Evolutionary conservation across 2,329 filamentous ascomycete genomes (phyloP), one percentile per base, ranked within the genome.

Genomic region (Dissoconium aciculare): DNA sequence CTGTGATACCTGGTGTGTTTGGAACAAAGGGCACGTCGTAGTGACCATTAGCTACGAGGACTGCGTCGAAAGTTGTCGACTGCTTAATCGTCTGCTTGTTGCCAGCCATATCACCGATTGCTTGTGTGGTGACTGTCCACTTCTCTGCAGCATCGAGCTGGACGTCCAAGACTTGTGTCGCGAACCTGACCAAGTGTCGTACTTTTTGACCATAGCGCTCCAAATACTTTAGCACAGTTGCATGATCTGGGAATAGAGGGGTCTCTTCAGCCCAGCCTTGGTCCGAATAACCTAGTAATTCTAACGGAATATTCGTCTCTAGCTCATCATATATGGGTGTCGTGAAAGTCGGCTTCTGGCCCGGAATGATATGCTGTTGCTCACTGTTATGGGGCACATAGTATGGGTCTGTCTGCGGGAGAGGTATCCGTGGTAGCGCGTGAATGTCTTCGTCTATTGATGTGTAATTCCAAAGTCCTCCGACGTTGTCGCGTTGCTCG

Each of bases 391-490:
- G n/a, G n/a, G n/a, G n/a, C n/a, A n/a, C n/a, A n/a, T n/a, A n/a
- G n/a, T n/a, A n/a, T n/a, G 67, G 68, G 15, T 69, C 67, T n/a
- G 71, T 71, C 49, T 84, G 78, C 5, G 84, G 83, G 21, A 87
- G n/a, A n/a, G n/a, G n/a, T n/a, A n/a, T n/a, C n/a, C n/a, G n/a
- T n/a, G n/a, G n/a, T n/a, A n/a, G n/a, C n/a, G n/a, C n/a, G n/a
- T n/a, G n/a, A n/a, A n/a, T n/a, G n/a, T 66, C 38, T 51, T 62
- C 47, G 23, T 35, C 38, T 1, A 23, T 23, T 8, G 62, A 59
- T 39, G 67, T 74, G 53, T 91, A 84, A 47, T 83, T 78, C 87
- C 87, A 95, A 6, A 89, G 71, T 2, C 89, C 87, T 34, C 84
- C 87, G 5, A 78, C 69, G 28, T 71, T 66, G 26, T 66, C 60